Evolutionary conservation across 139 green algal genomes (phyloP), one percentile per base, ranked within the genome.

Genomic region (Desmodesmus armatus): DNA sequence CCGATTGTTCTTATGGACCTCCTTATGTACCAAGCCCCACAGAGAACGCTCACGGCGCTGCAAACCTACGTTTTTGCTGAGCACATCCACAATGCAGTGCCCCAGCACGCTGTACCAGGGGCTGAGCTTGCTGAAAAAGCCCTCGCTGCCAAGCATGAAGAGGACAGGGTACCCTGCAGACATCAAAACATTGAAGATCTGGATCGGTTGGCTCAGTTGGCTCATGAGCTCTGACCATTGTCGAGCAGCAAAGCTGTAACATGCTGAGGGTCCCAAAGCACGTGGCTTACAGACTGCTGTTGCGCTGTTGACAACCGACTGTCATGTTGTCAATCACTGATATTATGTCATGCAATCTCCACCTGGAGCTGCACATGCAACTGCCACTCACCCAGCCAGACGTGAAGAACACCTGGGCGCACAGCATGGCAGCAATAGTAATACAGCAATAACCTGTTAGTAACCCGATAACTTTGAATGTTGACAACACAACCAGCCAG

Each of bases 61-160:
- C n/a, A n/a, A n/a, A n/a, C n/a, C n/a, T 29, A 69, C 21, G 49
- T 95, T 92, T 87, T 95, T 95, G 47, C 89, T 92, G 0, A 91
- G 27, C 37, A 95, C 51, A 49, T 95, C 92, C 3, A 85, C 43
- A n/a, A 92, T 49, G 35, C 78, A 84, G 40, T 92, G 86, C 1
- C 31, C 82, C 62, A 90, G 87, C 39, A 73, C 66, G 19, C 31
- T 92, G 89, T 29, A 55, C 73, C 4, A 81, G 82, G n/a, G 37
- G 58, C 60, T 89, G 87, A 21, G 49, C 17, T 13, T 15, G 71
- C 87, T 65, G 31, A 63, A 82, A 27, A 91, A 86, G 21, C 87
- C 89, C 85, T 92, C 87, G n/a, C 75, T 84, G 19, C 91, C 89
- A 5, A 92, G 55, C 55, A 91, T 40, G 70, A 94, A 94, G 11